phyloP scores from a whole-genome alignment of 1,284 basidiomycete species.

The Malassezia vespertilionis region DNA sequence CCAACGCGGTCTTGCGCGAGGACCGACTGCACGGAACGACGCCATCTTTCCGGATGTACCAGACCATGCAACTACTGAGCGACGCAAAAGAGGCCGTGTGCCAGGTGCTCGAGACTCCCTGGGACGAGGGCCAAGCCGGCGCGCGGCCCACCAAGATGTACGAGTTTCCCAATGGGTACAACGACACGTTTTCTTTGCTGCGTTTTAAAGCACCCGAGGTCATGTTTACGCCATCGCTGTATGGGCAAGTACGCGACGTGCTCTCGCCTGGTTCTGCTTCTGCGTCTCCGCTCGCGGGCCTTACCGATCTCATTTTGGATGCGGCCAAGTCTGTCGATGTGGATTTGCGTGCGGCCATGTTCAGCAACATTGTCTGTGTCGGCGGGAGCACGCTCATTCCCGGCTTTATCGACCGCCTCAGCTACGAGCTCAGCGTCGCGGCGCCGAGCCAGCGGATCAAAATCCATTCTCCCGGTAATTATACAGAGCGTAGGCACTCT shows the following conservation, averaged over 20 bases:
- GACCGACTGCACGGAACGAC: constrained; percentile 52
- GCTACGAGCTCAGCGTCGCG: constrained; percentile 63
- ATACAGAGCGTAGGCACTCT: constrained; percentile 39
- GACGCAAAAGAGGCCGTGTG: constrained; percentile 84
- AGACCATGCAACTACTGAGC: constrained; percentile 74
- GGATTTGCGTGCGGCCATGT: constrained; percentile 75
- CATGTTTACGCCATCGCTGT: constrained; percentile 69
- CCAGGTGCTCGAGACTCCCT: constrained; percentile 70
- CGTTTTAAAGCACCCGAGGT: constrained; percentile 77
- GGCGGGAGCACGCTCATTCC: constrained; percentile 78
- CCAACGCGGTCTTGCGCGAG: constrained; percentile 50
- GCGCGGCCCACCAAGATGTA: constrained; percentile 55
- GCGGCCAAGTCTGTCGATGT: constrained; percentile 76
- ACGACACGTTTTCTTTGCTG: constrained; percentile 69
- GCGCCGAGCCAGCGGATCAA: constrained; percentile 57
- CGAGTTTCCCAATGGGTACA: constrained; percentile 94
- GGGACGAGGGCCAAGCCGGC: constrained; percentile 63
- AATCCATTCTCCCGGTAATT: constrained; percentile 44
- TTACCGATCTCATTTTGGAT: constrained; percentile 58
- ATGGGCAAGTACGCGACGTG: constrained; percentile 45
- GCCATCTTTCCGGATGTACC: constrained; percentile 67
- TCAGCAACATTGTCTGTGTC: constrained; percentile 85
- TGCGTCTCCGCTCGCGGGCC: constrained; percentile 8
- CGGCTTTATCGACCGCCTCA: constrained; percentile 74
- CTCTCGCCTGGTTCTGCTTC: constrained; percentile 5